Base-by-base conservation (phyloP, 2,329 filamentous ascomycete species). In the Pyrenochaeta sp. region DNA sequence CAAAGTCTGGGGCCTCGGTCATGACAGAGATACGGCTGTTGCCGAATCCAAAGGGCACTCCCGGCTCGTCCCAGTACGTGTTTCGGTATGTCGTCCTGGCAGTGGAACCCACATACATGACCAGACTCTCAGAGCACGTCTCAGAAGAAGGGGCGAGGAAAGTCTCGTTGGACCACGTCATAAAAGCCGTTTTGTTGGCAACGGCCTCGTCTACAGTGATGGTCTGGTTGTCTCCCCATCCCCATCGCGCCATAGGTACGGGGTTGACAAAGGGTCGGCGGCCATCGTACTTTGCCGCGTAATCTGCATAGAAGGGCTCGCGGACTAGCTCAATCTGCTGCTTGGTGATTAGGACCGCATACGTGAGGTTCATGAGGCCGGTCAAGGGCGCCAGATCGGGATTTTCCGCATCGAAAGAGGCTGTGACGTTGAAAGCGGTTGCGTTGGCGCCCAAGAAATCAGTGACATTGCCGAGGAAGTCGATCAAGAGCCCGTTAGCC, bases 221-320 rank as follows among this genome's bases (percentile, higher is more conserved):
- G 3, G 70, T 67, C 2, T 70, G 60, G 1, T 66, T 68, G 22
- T 75, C 72, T 2, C 74, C 78, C 61, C 72, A 81, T 7, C 65
- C 67, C 75, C 77, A 81, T 8, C 79, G 74, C 0, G 69, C 67
- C 1, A 77, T 51, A 1, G 79, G 78, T 0, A 73, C 71, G 0
- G 79, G 78, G 41, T 81, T 74, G 28, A 82, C 67, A 37, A 79
- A 80, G 0, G 79, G 79, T 1, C 51, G 59, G 4, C 75, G 72
- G 2, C 77, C 77, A 21, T 72, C 68, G 44, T 80, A 63, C 0
- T 63, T 66, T 1, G 73, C 72, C 1, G 74, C 76, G 47, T 81
- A 81, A 51, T 78, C 77, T 4, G 64, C 67, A 44, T 77, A 79
- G 55, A 81, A 80, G 0, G 77, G 75, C 11, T 77, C 69, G 2